Evolutionary conservation across 305 asterid genomes (phyloP), one percentile per base, ranked within the genome.

Genomic region (Fraxinus albicans): DNA sequence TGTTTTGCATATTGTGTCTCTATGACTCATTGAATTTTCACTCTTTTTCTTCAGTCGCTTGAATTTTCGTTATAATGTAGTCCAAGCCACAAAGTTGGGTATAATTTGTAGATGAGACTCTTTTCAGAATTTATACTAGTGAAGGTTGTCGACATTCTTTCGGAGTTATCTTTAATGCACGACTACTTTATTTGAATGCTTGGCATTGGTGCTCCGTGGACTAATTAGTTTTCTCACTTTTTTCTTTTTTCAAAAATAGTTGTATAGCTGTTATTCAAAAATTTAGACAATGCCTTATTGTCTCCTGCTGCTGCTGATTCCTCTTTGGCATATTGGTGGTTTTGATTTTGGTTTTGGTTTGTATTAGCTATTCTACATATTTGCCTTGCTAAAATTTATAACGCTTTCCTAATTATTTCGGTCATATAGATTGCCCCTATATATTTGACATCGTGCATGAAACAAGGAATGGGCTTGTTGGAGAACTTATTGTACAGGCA

Each of bases 381-480:
- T 72, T 65, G 38, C 73, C 33, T 67, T 50, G 73, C 63, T 35
- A 76, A 36, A 34, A 72, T 69, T 33, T 78, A 65, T 74, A 27
- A 73, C 69, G 19, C 84, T 7, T 47, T 74, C 82, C 50, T 82
- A 50, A 63, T 80, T 75, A 58, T 78, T 77, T 82, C 86, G 81
- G 21, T 81, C 77, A 67, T 80, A 80, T 91, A 96, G 98, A 89
- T 96, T 87, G 98, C 98, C 80, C 96, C 99, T 77, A 91, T 94
- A 90, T 96, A 93, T 88, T 85, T 96, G 91, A 81, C 94, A 81
- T 93, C 97, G 79, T 96, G 98, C 86, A 86, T 85, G 88, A 91
- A 90, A 73, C 98, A 93, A 91, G 99, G 99, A 80, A 85, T 90
- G 84, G 95, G 92, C 84, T 87, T 95, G 88, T 79, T 95, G 91